Evolutionary conservation across 2,329 filamentous ascomycete genomes (phyloP), one percentile per base, ranked within the genome.

Genomic region (Lizonia empirigonia): DNA sequence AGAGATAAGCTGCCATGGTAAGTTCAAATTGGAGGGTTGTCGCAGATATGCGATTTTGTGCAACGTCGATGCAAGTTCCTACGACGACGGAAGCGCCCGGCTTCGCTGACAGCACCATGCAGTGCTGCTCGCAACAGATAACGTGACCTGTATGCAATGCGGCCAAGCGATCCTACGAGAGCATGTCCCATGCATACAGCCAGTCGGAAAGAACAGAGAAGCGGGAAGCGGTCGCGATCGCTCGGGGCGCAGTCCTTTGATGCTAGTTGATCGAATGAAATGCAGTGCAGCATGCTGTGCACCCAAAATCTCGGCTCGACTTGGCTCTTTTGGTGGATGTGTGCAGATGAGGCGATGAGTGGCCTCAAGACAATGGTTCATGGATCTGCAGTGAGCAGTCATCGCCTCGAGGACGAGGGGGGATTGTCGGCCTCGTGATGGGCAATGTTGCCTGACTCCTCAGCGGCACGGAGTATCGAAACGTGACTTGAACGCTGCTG

Each of bases 111-210:
- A 52, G 49, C 26, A 42, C 27, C 12, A 44, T 20, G 42, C 18
- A 44, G 44, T 44, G 35, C 41, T 29, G 9, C 22, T 44, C 38
- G 16, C 44, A 55, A 42, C 35, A 34, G 44, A 55, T 65, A 64
- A 71, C 65, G 63, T 69, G 69, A 71, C 49, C 48, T 42, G 33
- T 40, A 46, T 61, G 55, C 53, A 57, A 67, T 70, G 68, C 68
- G 60, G 45, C 63, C 52, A 58, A 69, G 64, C 61, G 61, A 67
- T 65, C 59, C 56, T 60, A 53, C 41, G 55, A 58, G 50, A 58
- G 57, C 44, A 52, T 57, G 23, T 41, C 36, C 37, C 37, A 46
- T 41, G 37, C 42, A 52, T 47, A 32, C 61, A 56, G 60, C 67
- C 69, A 68, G 63, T 70, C 66, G 64, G 67, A 67, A 59, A 57